Base-by-base conservation (phyloP, 1,284 basidiomycete genomes). In the Ganoderma meredithae region DNA sequence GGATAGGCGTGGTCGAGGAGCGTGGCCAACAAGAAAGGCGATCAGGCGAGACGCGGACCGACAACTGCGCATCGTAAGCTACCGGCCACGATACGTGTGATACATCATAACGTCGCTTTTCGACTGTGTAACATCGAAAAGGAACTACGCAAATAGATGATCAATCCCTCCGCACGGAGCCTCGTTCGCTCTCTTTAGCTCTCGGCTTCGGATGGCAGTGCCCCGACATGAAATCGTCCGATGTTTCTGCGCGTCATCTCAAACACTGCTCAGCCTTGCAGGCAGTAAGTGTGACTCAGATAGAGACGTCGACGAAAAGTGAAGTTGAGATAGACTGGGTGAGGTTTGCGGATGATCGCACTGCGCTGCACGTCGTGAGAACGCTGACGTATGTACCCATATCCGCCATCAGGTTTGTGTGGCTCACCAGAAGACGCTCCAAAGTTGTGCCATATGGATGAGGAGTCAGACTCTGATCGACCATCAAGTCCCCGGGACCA, bases 1-100 rank as follows among this genome's bases (percentile, higher is more conserved):
- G 39, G 58, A 60, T 60, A 39, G 22, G 58, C 39, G 8, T 60
- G 39, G 58, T 60, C 58, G 58, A n/a, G 22, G 58, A 15, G 22
- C 36, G 6, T 41, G 12, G 39, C 31, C 55, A 33, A 31, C 55
- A 58, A 39, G 55, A 33, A 55, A 58, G 55, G 19, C 17, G 55
- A 39, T 33, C 33, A 39, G 55, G 55, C 55, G 31, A 58, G 33
- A 8, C 39, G n/a, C 36, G 40, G 58, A 39, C 39, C 39, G 58
- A 49, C 22, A 22, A 22, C 47, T 25, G 39, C 39, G 58, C 39
- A 39, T 60, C 22, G 22, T 39, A 41, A 27, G 7, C 22, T 3
- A 36, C 36, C 36, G 36, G 36, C 36, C 19, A 31, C 33, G 17
- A 40, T 41, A 49, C 25, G 47, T 49, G 13, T 49, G 19, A 49